phyloP scores from a whole-genome alignment of 257 asterid species.

The Osmanthus fragrans region DNA sequence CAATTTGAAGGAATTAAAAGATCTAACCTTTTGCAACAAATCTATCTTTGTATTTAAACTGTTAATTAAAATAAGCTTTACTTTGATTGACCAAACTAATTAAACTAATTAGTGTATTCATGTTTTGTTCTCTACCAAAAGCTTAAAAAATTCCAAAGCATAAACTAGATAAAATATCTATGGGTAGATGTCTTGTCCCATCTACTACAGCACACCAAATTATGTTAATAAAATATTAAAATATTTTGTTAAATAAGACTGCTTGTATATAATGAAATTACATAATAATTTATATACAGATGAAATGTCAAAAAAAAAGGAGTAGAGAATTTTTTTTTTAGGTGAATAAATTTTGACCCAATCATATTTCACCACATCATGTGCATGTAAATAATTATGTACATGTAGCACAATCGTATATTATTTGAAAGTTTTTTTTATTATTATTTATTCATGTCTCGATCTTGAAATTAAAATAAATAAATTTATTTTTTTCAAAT shows the following conservation, averaged over 20 bases:
- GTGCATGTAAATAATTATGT: too few species aligned
- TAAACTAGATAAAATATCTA: neutral
- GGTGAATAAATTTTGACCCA: neutral
- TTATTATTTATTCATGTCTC: conserved; percentile 24
- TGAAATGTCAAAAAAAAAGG: too few species aligned
- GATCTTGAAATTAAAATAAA: neutral
- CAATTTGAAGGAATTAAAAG: conserved; percentile 66
- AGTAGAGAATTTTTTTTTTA: neutral
- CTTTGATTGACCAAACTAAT: conserved; percentile 76
- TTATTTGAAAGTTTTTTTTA: too few species aligned
- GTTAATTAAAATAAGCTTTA: conserved; percentile 29
- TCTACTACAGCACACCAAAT: conserved; percentile 37
- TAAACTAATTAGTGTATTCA: conserved; percentile 63
- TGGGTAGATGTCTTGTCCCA: conserved; percentile 54
- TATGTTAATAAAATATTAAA: conserved; percentile 14
- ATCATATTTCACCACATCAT: too few species aligned
- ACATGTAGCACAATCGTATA: too few species aligned
- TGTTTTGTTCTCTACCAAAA: conserved; percentile 31
- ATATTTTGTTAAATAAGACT: neutral
- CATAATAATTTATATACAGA: too few species aligned
- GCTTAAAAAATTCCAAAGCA: neutral
- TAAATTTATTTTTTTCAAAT: too few species aligned
- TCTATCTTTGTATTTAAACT: conserved; percentile 51
- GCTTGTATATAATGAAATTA: too few species aligned
- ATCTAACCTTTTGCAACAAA: conserved; percentile 58